A percentile compares a stretch with the other conserved stretches of the same genome.
These are phyloP conservation scores for Moniliophthora roreri DNA, from an alignment of 1,284 basidiomycete species.

Conservation along the genomic window DNA sequence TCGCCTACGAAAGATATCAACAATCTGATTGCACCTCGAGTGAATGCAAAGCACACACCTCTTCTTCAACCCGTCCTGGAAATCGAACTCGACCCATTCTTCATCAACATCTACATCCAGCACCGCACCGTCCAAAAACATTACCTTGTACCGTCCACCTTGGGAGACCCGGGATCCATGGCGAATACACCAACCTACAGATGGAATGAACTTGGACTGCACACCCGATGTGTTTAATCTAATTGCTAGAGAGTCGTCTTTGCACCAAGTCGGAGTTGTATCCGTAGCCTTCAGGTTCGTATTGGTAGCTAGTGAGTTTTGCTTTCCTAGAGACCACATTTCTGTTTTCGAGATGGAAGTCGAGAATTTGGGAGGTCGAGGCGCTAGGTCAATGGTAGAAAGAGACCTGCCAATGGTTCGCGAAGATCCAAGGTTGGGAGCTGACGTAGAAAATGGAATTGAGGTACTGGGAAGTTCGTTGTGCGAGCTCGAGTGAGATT, in stretches of 20 bases:
- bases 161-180: conserved; percentile 33
- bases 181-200: conserved; percentile 45
- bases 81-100: conserved; percentile 36
- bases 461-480: neutral
- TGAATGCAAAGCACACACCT: conserved; percentile 24
- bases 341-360: neutral
- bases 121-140: conserved; percentile 45
- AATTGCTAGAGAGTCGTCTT: neutral
- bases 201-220: conserved; percentile 36
- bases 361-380: conserved; percentile 26
- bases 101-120: conserved; percentile 44
- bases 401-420: conserved; percentile 11
- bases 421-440: neutral
- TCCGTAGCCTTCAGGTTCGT: conserved; percentile 1
- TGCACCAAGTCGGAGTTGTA: conserved; percentile 2
- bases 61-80: conserved; percentile 24
- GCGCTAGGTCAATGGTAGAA: conserved; percentile 21
- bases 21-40: neutral
- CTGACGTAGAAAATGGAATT: neutral
- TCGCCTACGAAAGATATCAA: conserved; percentile 23
- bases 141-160: conserved; percentile 40
- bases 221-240: conserved; percentile 1
- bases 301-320: neutral
- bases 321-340: neutral
- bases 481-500: no score